Evolutionary conservation across 139 green algal genomes (phyloP), one percentile per base, ranked within the genome.

Genomic region (Nannochloris sp.): DNA sequence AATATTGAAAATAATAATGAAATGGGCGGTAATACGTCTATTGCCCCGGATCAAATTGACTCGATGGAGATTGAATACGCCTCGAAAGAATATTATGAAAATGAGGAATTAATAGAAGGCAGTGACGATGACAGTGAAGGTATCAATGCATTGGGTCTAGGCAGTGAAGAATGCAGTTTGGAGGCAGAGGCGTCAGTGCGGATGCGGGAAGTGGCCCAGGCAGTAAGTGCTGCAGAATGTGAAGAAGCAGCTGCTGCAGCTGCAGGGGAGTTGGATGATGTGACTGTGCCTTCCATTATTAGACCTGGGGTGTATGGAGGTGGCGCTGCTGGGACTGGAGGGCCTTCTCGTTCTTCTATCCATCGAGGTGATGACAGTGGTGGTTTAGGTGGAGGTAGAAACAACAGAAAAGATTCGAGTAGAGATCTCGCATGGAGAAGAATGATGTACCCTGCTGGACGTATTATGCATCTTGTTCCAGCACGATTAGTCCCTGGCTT

Each of bases 391-490:
- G 42, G 19, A 51, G n/a, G n/a, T n/a, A n/a, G n/a, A n/a, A n/a
- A n/a, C 8, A 24, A 25, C 29, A 39, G 14, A n/a, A 38, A 60
- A 23, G 24, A 60, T 60, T n/a, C 3, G 6, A 37, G 15, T 42
- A n/a, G n/a, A n/a, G 46, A 74, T 24, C 15, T 54, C 13, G 14
- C 3, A 12, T 78, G 71, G 72, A 47, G 68, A 48, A 80, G 82
- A 23, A 37, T 70, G 31, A 75, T 89, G 47, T 92, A 90, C 64
- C 88, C 88, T 12, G 86, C 85, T 10, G 89, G 89, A 25, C 67
- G 83, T 7, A 84, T 96, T 19, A 58, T 93, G 48, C 89, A 95
- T 65, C 66, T 96, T 25, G 79, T 96, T 44, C 89, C 89, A 13
- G 64, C 61, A 4, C 33, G 56, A 24, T 46, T 84, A 15, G 65